phyloP scores from a whole-genome alignment of 306 rosid species.

The Abrus pulchellus region DNA sequence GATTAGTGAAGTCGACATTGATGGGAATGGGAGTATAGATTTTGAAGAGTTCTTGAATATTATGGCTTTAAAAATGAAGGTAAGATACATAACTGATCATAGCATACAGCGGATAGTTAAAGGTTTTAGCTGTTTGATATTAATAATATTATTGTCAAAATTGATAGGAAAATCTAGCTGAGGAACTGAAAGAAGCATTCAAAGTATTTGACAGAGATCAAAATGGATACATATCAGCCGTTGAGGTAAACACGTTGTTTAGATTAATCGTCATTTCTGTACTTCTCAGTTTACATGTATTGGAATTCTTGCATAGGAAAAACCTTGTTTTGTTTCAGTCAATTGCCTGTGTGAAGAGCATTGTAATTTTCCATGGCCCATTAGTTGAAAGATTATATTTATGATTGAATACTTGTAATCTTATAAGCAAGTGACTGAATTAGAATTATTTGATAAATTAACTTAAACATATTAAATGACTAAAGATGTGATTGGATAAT shows the following conservation, averaged over 20 bases:
- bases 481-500: too few relatives aligned
- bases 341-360: neutral
- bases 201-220: constrained; percentile 87
- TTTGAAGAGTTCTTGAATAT: constrained; percentile 81
- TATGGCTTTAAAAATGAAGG: constrained; percentile 85
- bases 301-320: neutral
- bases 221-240: constrained; percentile 81
- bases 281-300: neutral
- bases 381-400: too few relatives aligned
- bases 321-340: neutral
- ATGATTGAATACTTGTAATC: too few relatives aligned
- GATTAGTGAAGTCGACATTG: constrained; percentile 72
- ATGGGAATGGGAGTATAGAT: constrained; percentile 81
- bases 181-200: constrained; percentile 85
- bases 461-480: too few relatives aligned
- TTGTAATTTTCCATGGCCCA: too few relatives aligned
- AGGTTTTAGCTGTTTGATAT: neutral
- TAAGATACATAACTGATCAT: constrained; percentile 34
- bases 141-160: neutral
- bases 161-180: constrained; percentile 53
- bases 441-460: too few relatives aligned
- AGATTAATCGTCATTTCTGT: neutral
- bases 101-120: neutral
- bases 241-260: constrained; percentile 60
- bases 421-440: too few relatives aligned